Evolutionary conservation across 2,329 filamentous ascomycete genomes (phyloP).

Genomic region (Penicillium sp.): DNA sequence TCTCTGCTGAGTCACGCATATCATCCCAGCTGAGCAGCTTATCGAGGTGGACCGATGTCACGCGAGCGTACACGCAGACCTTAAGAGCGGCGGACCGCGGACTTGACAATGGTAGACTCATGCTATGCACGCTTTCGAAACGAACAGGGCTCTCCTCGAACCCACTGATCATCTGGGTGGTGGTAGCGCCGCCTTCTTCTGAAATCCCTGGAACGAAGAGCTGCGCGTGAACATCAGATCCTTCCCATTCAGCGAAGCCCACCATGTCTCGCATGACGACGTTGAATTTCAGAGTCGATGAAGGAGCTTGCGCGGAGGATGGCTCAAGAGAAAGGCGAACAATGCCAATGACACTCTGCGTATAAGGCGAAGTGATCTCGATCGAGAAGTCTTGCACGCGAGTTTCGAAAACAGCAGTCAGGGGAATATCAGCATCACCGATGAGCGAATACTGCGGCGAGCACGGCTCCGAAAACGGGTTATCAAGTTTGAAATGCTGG

Average conservation of each 20-base stretch:
- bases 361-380: constrained; percentile 90
- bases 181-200: constrained; percentile 88
- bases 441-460: constrained; percentile 92
- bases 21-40: constrained; percentile 99
- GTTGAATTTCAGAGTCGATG: constrained; percentile 94
- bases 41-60: constrained; percentile 91
- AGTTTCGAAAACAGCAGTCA: constrained; percentile 91
- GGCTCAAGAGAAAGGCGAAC: constrained; percentile 90
- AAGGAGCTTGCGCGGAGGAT: constrained; percentile 87
- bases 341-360: constrained; percentile 85
- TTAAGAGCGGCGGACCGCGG: constrained; percentile 74
- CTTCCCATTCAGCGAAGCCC: constrained; percentile 93
- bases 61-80: constrained; percentile 87
- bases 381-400: constrained; percentile 91
- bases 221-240: constrained; percentile 92
- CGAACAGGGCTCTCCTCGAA: constrained; percentile 92
- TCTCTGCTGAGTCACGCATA: constrained; percentile 74
- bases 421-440: constrained; percentile 88
- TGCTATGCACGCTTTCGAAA: constrained; percentile 97
- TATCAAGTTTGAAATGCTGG: constrained; percentile 87
- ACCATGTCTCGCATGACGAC: constrained; percentile 97
- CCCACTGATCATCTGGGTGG: constrained; percentile 88
- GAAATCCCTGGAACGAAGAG: constrained; percentile 92
- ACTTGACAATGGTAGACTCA: constrained; percentile 84
- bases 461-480: constrained; percentile 87